These are phyloP conservation scores for Psilocybe subaeruginosa DNA, from an alignment of 768 basidiomycete species.

Conservation along the genomic window DNA sequence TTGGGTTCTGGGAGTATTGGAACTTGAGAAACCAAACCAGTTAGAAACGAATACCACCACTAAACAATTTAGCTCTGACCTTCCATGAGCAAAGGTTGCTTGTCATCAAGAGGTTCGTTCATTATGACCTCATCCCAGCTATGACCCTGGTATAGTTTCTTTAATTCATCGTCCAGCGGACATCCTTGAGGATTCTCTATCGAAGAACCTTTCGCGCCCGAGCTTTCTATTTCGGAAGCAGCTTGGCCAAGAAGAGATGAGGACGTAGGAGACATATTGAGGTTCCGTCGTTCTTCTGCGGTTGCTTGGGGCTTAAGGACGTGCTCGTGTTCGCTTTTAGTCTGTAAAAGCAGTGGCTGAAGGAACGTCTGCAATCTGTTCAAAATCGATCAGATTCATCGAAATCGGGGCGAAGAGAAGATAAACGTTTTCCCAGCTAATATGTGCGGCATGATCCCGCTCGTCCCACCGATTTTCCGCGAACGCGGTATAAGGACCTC, in stretches of 20 bases:
- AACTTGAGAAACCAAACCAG: conserved; percentile 38
- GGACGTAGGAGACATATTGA: not conserved
- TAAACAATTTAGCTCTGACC: conserved; percentile 34
- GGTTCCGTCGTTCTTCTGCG: not conserved
- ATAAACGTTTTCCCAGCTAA: conserved; percentile 30
- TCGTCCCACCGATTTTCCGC: conserved; percentile 45
- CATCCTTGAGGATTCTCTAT: not conserved
- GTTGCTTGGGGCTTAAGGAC: not conserved
- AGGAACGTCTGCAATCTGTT: conserved; percentile 44
- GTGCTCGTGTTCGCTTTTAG: not conserved
- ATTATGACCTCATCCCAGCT: conserved; percentile 43
- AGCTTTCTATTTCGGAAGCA: conserved; percentile 17
- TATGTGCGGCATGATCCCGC: conserved; percentile 29
- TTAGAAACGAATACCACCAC: not conserved
- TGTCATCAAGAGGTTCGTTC: conserved; percentile 59
- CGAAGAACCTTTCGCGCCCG: not conserved
- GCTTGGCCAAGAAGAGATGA: conserved; percentile 29
- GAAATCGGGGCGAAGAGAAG: not conserved
- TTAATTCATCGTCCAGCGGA: conserved; percentile 26
- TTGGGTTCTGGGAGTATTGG: conserved; percentile 60
- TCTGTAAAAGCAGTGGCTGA: conserved; percentile 27
- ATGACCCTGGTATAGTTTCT: conserved; percentile 29
- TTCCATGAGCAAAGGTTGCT: conserved; percentile 55
- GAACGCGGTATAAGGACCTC: conserved; percentile 48
- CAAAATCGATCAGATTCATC: not conserved